Percentiles rank a stretch among this genome's conserved stretches.
Evolutionary conservation across 352 stramenopile genomes (phyloP).

Genomic region (Phytophthora ramorum): DNA sequence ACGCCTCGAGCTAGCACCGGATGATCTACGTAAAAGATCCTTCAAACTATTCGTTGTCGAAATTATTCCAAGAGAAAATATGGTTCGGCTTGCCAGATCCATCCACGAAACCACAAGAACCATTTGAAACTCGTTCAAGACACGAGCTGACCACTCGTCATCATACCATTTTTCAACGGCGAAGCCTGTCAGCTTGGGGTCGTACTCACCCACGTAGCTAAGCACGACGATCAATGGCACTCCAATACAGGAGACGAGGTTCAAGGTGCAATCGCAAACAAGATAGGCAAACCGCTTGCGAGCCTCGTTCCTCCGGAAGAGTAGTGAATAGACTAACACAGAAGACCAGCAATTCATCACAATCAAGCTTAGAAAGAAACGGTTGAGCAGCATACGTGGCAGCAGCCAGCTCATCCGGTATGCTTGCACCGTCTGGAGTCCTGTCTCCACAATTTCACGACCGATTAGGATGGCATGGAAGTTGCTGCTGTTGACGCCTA

Average conservation of each 20-base stretch:
- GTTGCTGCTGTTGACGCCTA: constrained; percentile 27
- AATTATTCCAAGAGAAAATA: constrained; percentile 36
- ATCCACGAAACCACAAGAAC: constrained; percentile 36
- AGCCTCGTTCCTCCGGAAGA: constrained; percentile 19
- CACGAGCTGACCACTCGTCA: constrained; percentile 31
- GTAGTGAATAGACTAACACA: constrained; percentile 28
- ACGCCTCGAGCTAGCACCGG: not conserved
- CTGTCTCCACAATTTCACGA: constrained; percentile 32
- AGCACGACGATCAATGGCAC: constrained; percentile 26
- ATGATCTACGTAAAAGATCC: constrained; percentile 15
- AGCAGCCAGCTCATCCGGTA: constrained; percentile 40
- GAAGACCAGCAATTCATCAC: constrained; percentile 38
- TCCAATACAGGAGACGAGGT: constrained; percentile 30
- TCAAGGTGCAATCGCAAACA: constrained; percentile 25
- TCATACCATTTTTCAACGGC: constrained; percentile 27
- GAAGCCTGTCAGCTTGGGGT: constrained; percentile 24
- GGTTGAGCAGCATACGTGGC: constrained; percentile 34
- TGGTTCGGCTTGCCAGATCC: constrained; percentile 26
- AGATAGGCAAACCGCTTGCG: constrained; percentile 23
- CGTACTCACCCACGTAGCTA: constrained; percentile 26
- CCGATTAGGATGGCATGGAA: constrained; percentile 33
- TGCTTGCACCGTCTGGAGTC: constrained; percentile 31
- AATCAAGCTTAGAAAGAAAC: constrained; percentile 35
- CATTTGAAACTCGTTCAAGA: constrained; percentile 41
- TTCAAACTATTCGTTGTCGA: constrained; percentile 29